These are phyloP conservation scores for Saposhnikovia divaricata DNA, from an alignment of 129 eudicot species.

Conservation along the genomic window DNA sequence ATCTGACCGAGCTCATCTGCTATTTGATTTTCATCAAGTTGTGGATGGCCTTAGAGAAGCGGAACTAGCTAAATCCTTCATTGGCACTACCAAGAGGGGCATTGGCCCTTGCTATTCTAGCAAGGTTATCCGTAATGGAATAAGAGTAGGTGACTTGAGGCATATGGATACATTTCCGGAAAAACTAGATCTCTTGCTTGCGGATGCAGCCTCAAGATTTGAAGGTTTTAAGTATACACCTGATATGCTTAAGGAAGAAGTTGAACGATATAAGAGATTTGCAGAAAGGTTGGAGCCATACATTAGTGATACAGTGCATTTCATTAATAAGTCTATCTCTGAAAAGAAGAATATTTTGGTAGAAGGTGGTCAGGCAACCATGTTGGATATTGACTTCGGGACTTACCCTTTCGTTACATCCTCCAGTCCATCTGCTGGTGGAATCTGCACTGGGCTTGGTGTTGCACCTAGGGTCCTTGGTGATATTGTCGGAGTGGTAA, in stretches of 20 bases:
- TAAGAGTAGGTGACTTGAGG: constrained; percentile 85
- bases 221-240: constrained; percentile 57
- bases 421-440: constrained; percentile 98
- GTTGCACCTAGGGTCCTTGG: constrained; percentile 90
- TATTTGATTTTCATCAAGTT: constrained; percentile 85
- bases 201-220: constrained; percentile 93
- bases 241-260: constrained; percentile 74
- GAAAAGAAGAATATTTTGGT: constrained; percentile 74
- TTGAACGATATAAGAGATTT: constrained; percentile 68
- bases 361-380: constrained; percentile 99
- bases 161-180: constrained; percentile 92
- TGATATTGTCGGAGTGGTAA: constrained; percentile 91
- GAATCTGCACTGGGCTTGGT: constrained; percentile 98
- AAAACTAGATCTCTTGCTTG: constrained; percentile 72
- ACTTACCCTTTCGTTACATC: constrained; percentile 96
- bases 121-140: constrained; percentile 80
- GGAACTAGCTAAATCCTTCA: constrained; percentile 81
- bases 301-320: constrained; percentile 80
- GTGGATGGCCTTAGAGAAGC: constrained; percentile 95
- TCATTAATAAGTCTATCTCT: constrained; percentile 63
- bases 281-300: constrained; percentile 94
- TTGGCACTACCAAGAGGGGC: constrained; percentile 97
- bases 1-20: constrained; percentile 88
- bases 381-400: constrained; percentile 97
- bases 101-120: constrained; percentile 95